Evolutionary conservation across 768 basidiomycete species (phyloP).

Genomic region (Auriscalpium microsporum): DNA sequence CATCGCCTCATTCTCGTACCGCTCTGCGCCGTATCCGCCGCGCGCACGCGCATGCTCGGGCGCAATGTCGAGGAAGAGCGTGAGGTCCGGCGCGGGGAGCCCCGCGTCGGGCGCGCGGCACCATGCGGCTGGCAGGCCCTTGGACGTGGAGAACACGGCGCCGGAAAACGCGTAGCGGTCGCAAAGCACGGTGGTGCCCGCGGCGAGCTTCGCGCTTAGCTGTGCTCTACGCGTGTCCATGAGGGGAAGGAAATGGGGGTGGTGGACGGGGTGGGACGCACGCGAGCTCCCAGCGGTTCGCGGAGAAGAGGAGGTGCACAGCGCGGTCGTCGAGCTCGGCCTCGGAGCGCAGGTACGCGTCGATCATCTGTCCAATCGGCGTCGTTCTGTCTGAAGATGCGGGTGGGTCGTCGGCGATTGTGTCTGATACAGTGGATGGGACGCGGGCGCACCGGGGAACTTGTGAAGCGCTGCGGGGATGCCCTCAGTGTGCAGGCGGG

Average conservation of each 20-base stretch:
- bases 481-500: slow-evolving; percentile 39
- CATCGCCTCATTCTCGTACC: slow-evolving; percentile 78
- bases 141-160: slow-evolving; percentile 75
- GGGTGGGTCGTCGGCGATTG: neutral
- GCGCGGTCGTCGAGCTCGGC: slow-evolving; percentile 86
- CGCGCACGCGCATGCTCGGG: slow-evolving; percentile 60
- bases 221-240: slow-evolving; percentile 33
- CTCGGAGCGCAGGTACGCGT: slow-evolving; percentile 78
- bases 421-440: neutral
- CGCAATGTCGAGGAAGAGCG: slow-evolving; percentile 77
- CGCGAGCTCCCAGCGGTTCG: slow-evolving; percentile 96
- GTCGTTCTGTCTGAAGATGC: slow-evolving; percentile 71
- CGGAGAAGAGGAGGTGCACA: slow-evolving; percentile 91
- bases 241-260: neutral
- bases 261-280: slow-evolving; percentile 27
- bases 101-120: slow-evolving; percentile 79
- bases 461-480: slow-evolving; percentile 56
- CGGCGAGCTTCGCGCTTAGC: slow-evolving; percentile 49
- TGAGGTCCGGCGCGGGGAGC: slow-evolving; percentile 84
- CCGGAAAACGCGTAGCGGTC: slow-evolving; percentile 98
- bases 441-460: slow-evolving; percentile 67
- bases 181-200: slow-evolving; percentile 71
- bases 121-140: slow-evolving; percentile 70
- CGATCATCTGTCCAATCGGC: slow-evolving; percentile 85
- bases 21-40: slow-evolving; percentile 78